Conservation (phyloP, 257 asterid species). For the Salvia miltiorrhiza region DNA sequence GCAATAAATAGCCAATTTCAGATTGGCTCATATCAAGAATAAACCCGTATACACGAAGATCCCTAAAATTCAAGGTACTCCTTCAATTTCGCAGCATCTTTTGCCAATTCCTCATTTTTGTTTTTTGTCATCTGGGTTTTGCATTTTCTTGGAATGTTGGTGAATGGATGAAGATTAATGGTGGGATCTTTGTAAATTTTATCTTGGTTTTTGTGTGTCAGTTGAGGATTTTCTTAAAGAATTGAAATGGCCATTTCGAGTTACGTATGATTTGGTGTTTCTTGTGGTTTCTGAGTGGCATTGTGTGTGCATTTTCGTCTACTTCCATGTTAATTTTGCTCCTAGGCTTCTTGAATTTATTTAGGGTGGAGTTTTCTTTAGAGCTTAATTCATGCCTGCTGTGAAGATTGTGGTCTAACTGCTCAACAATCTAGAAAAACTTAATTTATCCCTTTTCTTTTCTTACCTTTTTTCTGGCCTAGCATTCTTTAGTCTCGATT, state of each 20-base stretch:
- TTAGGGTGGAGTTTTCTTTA: background rate
- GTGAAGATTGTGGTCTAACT: constrained; percentile 16
- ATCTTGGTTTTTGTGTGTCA: background rate
- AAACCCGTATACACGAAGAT: background rate
- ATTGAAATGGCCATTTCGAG: background rate
- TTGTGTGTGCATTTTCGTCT: background rate
- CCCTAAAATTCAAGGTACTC: constrained; percentile 24
- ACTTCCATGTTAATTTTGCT: background rate
- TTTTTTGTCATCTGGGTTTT: background rate
- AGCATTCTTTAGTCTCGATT: constrained; percentile 2
- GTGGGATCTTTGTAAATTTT: background rate
- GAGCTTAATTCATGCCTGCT: too few relatives aligned
- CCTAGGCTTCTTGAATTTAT: background rate
- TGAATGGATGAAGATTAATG: constrained; percentile 16
- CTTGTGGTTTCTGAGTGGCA: background rate
- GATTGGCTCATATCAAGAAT: constrained; percentile 19
- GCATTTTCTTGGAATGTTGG: constrained; percentile 14
- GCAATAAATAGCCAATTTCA: constrained; percentile 9
- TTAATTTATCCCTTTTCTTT: background rate
- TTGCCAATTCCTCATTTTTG: background rate
- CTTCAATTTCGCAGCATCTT: background rate
- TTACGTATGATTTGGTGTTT: background rate
- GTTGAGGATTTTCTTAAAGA: background rate
- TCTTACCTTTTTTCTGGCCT: background rate
- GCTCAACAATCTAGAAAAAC: background rate